Percentiles rank a stretch among this genome's conserved stretches.
These are phyloP conservation scores for Trametes cubensis DNA, from an alignment of 768 basidiomycete genomes.

Conservation along the genomic window DNA sequence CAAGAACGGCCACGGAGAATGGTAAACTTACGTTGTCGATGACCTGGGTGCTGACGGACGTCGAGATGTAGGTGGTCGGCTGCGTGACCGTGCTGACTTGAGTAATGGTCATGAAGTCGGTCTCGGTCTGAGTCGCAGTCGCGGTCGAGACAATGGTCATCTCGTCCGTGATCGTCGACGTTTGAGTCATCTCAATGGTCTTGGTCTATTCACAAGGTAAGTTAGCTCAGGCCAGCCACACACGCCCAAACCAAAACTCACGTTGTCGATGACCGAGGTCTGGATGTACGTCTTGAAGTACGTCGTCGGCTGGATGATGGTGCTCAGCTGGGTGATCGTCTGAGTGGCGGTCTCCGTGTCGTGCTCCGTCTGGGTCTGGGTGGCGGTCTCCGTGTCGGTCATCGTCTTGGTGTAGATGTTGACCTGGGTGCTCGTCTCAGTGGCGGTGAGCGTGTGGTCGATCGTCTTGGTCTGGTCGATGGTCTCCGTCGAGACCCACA, in stretches of 20 bases:
- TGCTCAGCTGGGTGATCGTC: constrained; percentile 55
- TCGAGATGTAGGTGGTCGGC: constrained; percentile 61
- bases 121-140: constrained; percentile 58
- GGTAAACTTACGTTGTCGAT: constrained; percentile 52
- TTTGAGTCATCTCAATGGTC: constrained; percentile 52
- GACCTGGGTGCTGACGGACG: constrained; percentile 57
- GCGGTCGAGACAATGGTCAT: constrained; percentile 44
- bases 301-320: constrained; percentile 60
- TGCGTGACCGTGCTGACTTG: constrained; percentile 50
- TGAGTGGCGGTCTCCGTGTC: constrained; percentile 60
- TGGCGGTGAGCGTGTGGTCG: constrained; percentile 64
- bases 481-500: constrained; percentile 69
- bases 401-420: constrained; percentile 53
- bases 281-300: constrained; percentile 54
- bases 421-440: constrained; percentile 59
- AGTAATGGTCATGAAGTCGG: constrained; percentile 52
- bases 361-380: constrained; percentile 38
- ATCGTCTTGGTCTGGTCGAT: constrained; percentile 54
- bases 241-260: constrained; percentile 34
- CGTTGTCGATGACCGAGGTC: constrained; percentile 63
- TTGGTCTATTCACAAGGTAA: constrained; percentile 45
- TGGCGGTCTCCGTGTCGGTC: constrained; percentile 39
- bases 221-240: background rate
- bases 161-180: constrained; percentile 40
- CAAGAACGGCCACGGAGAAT: background rate